Evolutionary conservation across 345 rosid genomes (phyloP), one percentile per base, ranked within the genome.

Genomic region (Euphorbia peplus): DNA sequence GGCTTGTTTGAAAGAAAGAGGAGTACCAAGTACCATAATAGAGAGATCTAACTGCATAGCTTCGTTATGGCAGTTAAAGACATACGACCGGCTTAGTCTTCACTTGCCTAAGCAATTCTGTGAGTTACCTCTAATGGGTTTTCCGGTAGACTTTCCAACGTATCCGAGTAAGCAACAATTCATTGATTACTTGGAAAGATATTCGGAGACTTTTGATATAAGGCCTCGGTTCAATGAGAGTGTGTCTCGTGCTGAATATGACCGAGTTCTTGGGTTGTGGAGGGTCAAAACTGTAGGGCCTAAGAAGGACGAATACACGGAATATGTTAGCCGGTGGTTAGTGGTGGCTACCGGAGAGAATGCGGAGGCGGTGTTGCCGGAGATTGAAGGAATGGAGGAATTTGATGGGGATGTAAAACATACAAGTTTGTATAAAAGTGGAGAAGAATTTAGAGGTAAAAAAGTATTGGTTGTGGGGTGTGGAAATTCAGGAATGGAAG

Each of bases 401-500:
- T 84, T 84, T 72, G 59, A 67, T 22, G 83, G 84, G 14, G 82
- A 73, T 47, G 72, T 84, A 30, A 14, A 71, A 55, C 88, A 84
- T 46, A 76, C 84, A 19, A 69, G 83, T 65, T 65, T 52, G 37
- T 84, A 82, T 72, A 82, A 58, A 67, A 77, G 78, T 32, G 88
- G 86, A 1, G 70, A 80, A 39, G 70, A 70, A 41, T 82, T 63
- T 46, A 48, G 52, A 11, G 78, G 80, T 14, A 78, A 84, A 73
- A 78, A 74, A 19, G 83, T 84, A 26, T 80, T 84, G 32, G 84
- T 84, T 13, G 86, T 84, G 18, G 88, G 88, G 2, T 82, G 84
- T 21, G 88, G 88, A n/a, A 84, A 84, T 72, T 84, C 88, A 3
- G 88, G 88, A 37, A 84, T 84, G 86, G 86, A 84, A 50, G 75